These are phyloP conservation scores for Papilionanthe hybrid DNA, from an alignment of 116 monocot species.

Conservation along the genomic window DNA sequence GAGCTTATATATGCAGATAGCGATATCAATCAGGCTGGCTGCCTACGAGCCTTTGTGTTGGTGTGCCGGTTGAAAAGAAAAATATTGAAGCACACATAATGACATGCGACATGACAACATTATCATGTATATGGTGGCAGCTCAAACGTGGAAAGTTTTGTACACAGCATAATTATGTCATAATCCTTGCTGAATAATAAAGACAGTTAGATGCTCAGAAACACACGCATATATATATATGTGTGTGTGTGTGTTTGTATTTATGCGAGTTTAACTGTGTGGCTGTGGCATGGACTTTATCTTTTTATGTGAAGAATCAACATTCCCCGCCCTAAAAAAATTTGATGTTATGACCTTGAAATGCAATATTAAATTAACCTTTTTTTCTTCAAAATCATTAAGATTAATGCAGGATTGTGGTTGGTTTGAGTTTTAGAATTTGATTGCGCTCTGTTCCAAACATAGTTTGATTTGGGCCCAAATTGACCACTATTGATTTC, in stretches of 20 bases:
- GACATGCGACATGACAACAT: not conserved
- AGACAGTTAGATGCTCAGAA: not conserved
- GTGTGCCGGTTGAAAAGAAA: too few species aligned
- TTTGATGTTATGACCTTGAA: too few species aligned
- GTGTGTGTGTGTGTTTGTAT: not conserved
- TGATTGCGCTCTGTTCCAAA: too few species aligned
- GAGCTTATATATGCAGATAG: conserved; percentile 3
- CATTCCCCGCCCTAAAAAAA: too few species aligned
- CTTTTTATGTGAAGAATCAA: not conserved
- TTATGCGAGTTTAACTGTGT: not conserved
- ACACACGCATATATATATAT: not conserved
- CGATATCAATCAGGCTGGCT: not conserved
- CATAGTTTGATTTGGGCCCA: too few species aligned
- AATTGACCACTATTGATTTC: too few species aligned
- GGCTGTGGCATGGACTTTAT: too few species aligned
- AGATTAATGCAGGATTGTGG: too few species aligned
- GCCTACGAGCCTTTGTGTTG: not conserved
- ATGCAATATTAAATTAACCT: too few species aligned
- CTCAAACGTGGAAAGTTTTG: not conserved
- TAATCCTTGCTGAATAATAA: not conserved
- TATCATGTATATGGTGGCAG: not conserved
- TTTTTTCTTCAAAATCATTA: too few species aligned
- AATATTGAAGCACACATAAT: not conserved
- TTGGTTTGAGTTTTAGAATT: too few species aligned
- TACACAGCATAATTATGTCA: not conserved